Conservation (phyloP, 441 rosid species). For the Pelargonium citronellum region DNA sequence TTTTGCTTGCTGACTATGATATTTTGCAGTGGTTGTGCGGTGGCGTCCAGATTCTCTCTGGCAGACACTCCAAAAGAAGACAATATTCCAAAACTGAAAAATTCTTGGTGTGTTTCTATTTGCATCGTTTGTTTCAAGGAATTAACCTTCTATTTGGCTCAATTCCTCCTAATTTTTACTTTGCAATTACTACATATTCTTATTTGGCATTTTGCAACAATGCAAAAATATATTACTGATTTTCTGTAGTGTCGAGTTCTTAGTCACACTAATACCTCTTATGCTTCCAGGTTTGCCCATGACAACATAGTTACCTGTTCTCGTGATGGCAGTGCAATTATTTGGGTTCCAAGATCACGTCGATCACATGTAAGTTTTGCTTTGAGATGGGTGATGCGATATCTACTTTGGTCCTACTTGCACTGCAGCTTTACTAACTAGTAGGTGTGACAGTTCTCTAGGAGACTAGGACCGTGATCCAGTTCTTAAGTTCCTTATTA, state of each 20-base stretch:
- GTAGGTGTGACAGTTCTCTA: not conserved
- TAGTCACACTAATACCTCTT: not conserved
- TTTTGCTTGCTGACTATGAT: slow-evolving; percentile 12
- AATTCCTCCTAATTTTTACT: slow-evolving; percentile 13
- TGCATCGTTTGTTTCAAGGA: not conserved
- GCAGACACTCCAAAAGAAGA: slow-evolving; percentile 75
- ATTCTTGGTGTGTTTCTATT: slow-evolving; percentile 63
- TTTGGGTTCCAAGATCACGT: slow-evolving; percentile 94
- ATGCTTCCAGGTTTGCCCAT: slow-evolving; percentile 64
- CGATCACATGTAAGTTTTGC: slow-evolving; percentile 68
- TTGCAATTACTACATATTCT: not conserved
- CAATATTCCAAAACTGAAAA: slow-evolving; percentile 75
- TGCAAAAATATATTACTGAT: not conserved
- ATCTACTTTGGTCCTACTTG: not conserved
- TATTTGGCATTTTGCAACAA: not conserved
- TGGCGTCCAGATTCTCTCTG: slow-evolving; percentile 61
- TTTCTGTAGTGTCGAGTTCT: not conserved
- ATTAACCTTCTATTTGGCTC: slow-evolving; percentile 14
- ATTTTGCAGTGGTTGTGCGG: slow-evolving; percentile 83
- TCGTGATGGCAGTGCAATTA: slow-evolving; percentile 99
- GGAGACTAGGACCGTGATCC: not conserved
- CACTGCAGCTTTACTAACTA: not conserved
- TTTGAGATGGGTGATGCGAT: not conserved
- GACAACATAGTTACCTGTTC: slow-evolving; percentile 98
- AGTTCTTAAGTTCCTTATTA: no score